Evolutionary conservation across 768 basidiomycete genomes (phyloP).

Genomic region (Lentinula boryana): DNA sequence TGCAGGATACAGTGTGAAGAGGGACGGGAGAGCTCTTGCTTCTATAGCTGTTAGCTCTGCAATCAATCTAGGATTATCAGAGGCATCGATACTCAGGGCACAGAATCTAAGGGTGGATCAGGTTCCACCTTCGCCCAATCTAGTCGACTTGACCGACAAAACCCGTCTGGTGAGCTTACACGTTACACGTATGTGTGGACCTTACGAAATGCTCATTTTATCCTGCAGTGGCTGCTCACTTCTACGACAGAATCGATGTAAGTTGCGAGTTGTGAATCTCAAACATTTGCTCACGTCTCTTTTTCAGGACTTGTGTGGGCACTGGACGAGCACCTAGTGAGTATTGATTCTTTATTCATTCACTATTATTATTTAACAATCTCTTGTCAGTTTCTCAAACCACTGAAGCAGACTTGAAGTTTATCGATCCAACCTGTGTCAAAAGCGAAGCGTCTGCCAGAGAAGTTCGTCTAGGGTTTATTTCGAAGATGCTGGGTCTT

Average conservation of each 20-base stretch:
- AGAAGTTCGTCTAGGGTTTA: conserved; percentile 30
- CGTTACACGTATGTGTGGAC: background rate
- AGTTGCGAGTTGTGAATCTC: conserved; percentile 7
- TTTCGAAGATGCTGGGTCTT: conserved; percentile 27
- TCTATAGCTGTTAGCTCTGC: conserved; percentile 42
- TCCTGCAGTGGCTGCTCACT: conserved; percentile 32
- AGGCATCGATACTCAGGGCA: conserved; percentile 25
- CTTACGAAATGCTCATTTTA: conserved; percentile 2
- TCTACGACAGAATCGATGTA: conserved; percentile 33
- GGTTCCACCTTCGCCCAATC: conserved; percentile 18
- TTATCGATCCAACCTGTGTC: conserved; percentile 20
- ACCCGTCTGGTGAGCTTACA: conserved; percentile 28
- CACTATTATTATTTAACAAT: background rate
- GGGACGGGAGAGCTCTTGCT: conserved; percentile 33
- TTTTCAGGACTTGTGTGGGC: conserved; percentile 32
- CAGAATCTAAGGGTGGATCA: conserved; percentile 22
- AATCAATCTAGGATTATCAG: conserved; percentile 34
- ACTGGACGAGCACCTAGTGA: conserved; percentile 29
- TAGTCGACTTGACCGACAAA: conserved; percentile 26
- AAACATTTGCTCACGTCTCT: background rate
- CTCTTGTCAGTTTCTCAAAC: conserved; percentile 22
- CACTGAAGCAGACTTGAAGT: conserved; percentile 21
- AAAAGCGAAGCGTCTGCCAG: conserved; percentile 15
- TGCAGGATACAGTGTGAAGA: conserved; percentile 14
- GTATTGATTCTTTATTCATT: background rate